phyloP scores from a whole-genome alignment of 768 basidiomycete species.

The Xerocomus brunneocitrinus region DNA sequence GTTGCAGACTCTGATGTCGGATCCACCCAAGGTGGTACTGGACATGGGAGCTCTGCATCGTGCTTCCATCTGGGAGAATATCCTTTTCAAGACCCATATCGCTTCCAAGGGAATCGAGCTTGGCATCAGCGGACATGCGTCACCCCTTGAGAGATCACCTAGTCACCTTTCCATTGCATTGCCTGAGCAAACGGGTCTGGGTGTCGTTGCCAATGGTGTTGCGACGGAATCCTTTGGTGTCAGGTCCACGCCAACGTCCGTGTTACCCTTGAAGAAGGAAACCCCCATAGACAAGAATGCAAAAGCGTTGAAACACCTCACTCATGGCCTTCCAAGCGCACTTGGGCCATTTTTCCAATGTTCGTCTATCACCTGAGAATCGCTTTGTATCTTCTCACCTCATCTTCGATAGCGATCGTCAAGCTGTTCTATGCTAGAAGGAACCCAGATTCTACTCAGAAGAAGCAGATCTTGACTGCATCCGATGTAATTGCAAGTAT shows the following conservation, averaged over 20 bases:
- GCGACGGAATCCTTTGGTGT: conserved; percentile 20
- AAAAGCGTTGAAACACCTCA: conserved; percentile 72
- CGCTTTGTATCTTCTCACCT: conserved; percentile 10
- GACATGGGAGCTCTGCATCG: conserved; percentile 80
- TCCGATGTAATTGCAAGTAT: conserved; percentile 67
- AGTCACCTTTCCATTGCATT: conserved; percentile 40
- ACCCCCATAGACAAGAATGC: conserved; percentile 60
- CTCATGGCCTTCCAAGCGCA: conserved; percentile 69
- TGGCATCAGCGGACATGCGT: conserved; percentile 37
- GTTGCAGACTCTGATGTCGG: conserved; percentile 68
- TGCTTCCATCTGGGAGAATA: conserved; percentile 83
- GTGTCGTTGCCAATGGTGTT: conserved; percentile 29
- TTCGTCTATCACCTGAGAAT: conserved; percentile 30
- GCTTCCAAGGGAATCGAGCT: conserved; percentile 51
- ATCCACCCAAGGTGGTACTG: conserved; percentile 56
- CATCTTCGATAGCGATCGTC: conserved; percentile 56
- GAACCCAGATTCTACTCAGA: conserved; percentile 69
- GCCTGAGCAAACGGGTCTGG: conserved; percentile 34
- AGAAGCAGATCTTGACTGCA: conserved; percentile 69
- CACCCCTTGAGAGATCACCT: conserved; percentile 48
- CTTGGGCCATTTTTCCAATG: conserved; percentile 86
- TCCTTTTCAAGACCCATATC: conserved; percentile 62
- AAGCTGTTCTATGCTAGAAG: conserved; percentile 83
- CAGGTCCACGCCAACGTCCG: conserved; percentile 20
- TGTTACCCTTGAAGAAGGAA: conserved; percentile 35